phyloP scores from a whole-genome alignment of 192 early-diverging fungal species.

The Fimicolochytrium jonesii region DNA sequence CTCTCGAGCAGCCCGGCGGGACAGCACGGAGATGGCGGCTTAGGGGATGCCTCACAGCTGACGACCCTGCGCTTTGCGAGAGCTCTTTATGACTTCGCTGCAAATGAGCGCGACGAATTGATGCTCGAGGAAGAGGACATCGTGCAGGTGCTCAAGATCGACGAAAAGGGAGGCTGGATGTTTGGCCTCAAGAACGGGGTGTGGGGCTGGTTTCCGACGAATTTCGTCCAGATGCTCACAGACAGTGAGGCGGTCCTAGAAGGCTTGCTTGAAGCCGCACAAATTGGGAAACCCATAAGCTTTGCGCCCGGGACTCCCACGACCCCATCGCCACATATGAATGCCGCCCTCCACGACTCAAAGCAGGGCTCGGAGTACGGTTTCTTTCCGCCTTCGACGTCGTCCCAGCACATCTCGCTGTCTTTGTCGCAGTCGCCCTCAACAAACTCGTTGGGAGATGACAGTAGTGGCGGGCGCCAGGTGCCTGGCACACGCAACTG shows the following conservation, averaged over 20 bases:
- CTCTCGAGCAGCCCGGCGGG: no score
- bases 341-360: no score
- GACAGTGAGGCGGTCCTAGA: slow-evolving; percentile 22
- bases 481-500: slow-evolving; percentile 9
- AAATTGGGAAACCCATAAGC: background rate
- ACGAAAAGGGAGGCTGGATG: slow-evolving; percentile 27
- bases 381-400: no score
- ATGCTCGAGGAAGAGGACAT: slow-evolving; percentile 40
- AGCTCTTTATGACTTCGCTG: slow-evolving; percentile 37
- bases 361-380: no score
- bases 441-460: no score
- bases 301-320: background rate
- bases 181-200: slow-evolving; percentile 36
- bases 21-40: no score
- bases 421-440: no score
- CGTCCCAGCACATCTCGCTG: no score
- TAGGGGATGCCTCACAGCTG: no score
- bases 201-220: slow-evolving; percentile 43
- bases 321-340: background rate
- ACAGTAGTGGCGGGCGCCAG: no score
- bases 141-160: slow-evolving; percentile 15
- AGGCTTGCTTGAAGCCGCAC: slow-evolving; percentile 3
- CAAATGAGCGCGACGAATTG: slow-evolving; percentile 33
- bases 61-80: slow-evolving; percentile 34
- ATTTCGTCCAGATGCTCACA: slow-evolving; percentile 30